These are phyloP conservation scores for Cryptococcus wingfieldii DNA, from an alignment of 1,284 basidiomycete genomes.

Conservation along the genomic window DNA sequence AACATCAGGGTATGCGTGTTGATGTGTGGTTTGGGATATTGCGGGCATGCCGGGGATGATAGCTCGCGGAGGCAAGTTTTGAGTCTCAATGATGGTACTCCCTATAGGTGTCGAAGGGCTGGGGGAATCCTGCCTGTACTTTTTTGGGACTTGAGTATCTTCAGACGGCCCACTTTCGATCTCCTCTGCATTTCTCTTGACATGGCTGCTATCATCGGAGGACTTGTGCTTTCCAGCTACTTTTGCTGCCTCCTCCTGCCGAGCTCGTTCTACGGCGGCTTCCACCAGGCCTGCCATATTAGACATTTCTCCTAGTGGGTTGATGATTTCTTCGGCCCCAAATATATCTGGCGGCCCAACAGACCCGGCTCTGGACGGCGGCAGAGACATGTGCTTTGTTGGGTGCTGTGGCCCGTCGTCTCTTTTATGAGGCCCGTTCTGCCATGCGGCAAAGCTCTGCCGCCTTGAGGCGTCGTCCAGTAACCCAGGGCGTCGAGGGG, in stretches of 20 bases:
- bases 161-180: conserved; percentile 8
- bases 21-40: conserved; percentile 33
- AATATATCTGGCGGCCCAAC: conserved; percentile 40
- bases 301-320: conserved; percentile 44
- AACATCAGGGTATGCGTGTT: conserved; percentile 46
- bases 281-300: conserved; percentile 49
- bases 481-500: conserved; percentile 1
- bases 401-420: not conserved
- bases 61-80: conserved; percentile 31
- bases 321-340: conserved; percentile 42
- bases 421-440: not conserved
- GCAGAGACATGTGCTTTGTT: conserved; percentile 32
- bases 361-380: conserved; percentile 39
- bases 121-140: conserved; percentile 21
- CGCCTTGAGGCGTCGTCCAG: conserved; percentile 7
- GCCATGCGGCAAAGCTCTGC: conserved; percentile 1
- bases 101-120: conserved; percentile 10
- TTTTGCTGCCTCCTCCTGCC: conserved; percentile 32
- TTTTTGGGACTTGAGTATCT: conserved; percentile 13
- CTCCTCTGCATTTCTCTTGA: conserved; percentile 1
- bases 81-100: conserved; percentile 31
- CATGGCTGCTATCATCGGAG: not conserved
- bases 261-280: conserved; percentile 46
- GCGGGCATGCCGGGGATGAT: conserved; percentile 23
- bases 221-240: not conserved